Conservation (phyloP, 305 asterid species). For the Lippia alba region DNA sequence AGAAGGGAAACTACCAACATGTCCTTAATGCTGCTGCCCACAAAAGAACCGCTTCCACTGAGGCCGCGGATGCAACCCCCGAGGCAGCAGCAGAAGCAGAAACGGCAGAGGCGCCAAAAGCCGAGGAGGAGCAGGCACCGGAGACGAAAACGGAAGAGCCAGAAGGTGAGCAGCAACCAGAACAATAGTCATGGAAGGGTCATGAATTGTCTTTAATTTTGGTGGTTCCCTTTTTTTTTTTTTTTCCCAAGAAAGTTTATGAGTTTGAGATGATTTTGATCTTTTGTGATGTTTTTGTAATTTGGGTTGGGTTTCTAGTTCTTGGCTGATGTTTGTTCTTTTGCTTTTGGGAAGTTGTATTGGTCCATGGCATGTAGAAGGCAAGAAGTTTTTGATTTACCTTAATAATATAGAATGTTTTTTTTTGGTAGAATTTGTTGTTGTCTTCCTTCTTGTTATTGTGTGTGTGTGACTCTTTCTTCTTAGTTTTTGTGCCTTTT, state of each 20-base stretch:
- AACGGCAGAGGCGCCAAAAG: constrained; percentile 6
- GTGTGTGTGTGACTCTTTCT: no score
- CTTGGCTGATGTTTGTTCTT: constrained; percentile 22
- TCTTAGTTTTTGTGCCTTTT: no score
- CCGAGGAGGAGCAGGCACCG: constrained; percentile 23
- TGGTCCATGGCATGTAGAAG: no score
- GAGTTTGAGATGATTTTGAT: constrained; percentile 18
- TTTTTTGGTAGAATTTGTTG: no score
- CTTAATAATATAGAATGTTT: no score
- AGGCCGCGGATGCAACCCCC: constrained; percentile 47
- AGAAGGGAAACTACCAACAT: constrained; percentile 76
- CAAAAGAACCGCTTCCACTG: constrained; percentile 44
- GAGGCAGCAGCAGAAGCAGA: constrained; percentile 35
- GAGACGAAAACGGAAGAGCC: constrained; percentile 31
- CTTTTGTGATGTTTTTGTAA: constrained; percentile 28
- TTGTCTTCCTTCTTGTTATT: no score
- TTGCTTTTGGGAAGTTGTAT: not conserved
- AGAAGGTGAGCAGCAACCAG: constrained; percentile 35
- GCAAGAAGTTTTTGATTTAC: no score
- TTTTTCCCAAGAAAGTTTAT: not conserved
- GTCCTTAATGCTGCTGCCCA: constrained; percentile 59
- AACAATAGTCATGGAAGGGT: constrained; percentile 21
- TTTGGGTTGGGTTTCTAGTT: not conserved
- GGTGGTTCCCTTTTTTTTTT: not conserved
- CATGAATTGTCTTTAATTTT: not conserved